These are phyloP conservation scores for Phytophthora pisi DNA, from an alignment of 352 stramenopile genomes.

Conservation along the genomic window DNA sequence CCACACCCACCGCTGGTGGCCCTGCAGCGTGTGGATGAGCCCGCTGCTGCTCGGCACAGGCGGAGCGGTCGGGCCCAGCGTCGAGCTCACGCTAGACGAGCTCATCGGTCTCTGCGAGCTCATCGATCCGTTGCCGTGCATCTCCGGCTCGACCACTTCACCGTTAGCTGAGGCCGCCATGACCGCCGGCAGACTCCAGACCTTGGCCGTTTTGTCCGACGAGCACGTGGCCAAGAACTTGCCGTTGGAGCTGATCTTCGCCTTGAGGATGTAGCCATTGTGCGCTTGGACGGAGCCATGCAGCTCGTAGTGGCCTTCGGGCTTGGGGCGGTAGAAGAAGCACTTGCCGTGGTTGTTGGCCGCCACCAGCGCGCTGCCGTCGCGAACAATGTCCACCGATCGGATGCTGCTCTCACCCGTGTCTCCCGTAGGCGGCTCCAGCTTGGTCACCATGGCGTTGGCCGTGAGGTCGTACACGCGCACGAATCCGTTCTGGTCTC, in stretches of 20 bases:
- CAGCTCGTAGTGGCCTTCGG: slow-evolving; percentile 70
- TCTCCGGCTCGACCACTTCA: slow-evolving; percentile 28
- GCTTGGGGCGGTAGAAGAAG: slow-evolving; percentile 91
- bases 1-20: slow-evolving; percentile 98
- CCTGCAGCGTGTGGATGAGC: slow-evolving; percentile 81
- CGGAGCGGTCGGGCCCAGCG: slow-evolving; percentile 23
- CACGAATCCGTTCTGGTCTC: slow-evolving; percentile 94
- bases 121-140: slow-evolving; percentile 37
- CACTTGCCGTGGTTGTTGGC: slow-evolving; percentile 95
- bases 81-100: slow-evolving; percentile 42
- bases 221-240: slow-evolving; percentile 92
- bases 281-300: slow-evolving; percentile 81
- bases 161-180: slow-evolving; percentile 32
- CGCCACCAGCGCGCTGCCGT: slow-evolving; percentile 92
- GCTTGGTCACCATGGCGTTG: slow-evolving; percentile 69
- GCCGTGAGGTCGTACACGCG: slow-evolving; percentile 92
- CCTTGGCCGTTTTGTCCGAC: slow-evolving; percentile 92
- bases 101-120: slow-evolving; percentile 37
- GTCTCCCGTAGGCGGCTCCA: slow-evolving; percentile 61
- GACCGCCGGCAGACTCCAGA: slow-evolving; percentile 75
- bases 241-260: slow-evolving; percentile 85
- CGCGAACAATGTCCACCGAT: slow-evolving; percentile 93
- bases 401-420: slow-evolving; percentile 83
- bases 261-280: slow-evolving; percentile 93
- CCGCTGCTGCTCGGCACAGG: slow-evolving; percentile 43